Percentiles rank a stretch among this genome's conserved stretches.
Conservation (phyloP, 305 asterid genomes). For the Ilex paraguariensis region DNA sequence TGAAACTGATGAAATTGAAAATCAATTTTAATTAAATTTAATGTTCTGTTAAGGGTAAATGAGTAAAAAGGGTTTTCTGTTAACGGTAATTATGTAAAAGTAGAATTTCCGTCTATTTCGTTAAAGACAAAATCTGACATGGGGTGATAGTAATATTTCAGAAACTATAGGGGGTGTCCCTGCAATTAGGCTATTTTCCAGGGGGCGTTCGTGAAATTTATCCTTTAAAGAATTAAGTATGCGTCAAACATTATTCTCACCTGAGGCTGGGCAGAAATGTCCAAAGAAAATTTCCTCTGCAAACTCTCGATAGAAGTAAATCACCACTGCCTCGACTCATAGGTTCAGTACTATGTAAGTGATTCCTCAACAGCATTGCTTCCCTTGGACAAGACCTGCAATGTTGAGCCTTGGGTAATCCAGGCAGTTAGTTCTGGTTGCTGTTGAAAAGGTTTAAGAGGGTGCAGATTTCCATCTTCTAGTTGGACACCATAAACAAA, state of each 20-base stretch:
- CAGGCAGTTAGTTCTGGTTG: constrained; percentile 85
- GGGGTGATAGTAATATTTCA: too few species aligned
- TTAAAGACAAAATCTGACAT: too few species aligned
- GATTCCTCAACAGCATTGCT: constrained; percentile 43
- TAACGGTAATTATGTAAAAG: too few species aligned
- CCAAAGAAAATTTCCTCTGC: not conserved
- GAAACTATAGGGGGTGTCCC: too few species aligned
- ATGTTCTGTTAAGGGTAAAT: too few species aligned
- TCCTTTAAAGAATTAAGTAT: not conserved
- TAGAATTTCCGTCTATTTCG: too few species aligned
- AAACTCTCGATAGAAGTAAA: not conserved
- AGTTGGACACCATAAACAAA: constrained; percentile 75
- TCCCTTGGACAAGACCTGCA: constrained; percentile 55
- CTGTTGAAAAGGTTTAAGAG: constrained; percentile 70
- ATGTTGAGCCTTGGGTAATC: constrained; percentile 64
- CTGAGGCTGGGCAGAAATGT: not conserved
- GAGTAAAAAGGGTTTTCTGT: too few species aligned
- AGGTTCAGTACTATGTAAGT: constrained; percentile 19
- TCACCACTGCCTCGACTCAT: not conserved
- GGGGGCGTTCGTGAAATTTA: too few species aligned
- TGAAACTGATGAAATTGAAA: too few species aligned
- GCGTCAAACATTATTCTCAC: not conserved
- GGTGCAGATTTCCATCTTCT: constrained; percentile 69
- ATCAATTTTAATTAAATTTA: too few species aligned
- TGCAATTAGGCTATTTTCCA: too few species aligned